Evolutionary conservation across 176 grass and related monocot genomes (phyloP).

Genomic region (Saccharum officinarum): DNA sequence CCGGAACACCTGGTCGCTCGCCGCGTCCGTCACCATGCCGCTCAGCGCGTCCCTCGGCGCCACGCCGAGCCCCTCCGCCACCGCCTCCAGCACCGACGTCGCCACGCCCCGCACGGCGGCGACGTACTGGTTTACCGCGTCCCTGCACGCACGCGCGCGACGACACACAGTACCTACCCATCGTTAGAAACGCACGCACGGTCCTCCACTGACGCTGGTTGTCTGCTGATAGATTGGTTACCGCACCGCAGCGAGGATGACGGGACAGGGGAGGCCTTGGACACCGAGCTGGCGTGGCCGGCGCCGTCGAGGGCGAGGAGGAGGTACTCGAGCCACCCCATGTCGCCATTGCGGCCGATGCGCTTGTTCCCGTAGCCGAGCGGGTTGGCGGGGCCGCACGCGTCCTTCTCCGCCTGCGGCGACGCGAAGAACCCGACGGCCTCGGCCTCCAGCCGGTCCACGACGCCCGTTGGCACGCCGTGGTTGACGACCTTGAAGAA

Average conservation of each 20-base stretch:
- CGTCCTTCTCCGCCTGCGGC: conserved; percentile 63
- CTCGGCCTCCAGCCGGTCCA: conserved; percentile 48
- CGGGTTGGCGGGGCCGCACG: conserved; percentile 38
- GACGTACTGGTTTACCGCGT: conserved; percentile 54
- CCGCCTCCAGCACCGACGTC: conserved; percentile 50
- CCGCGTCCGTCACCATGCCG: conserved; percentile 31
- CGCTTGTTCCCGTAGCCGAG: conserved; percentile 72
- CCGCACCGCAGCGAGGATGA: conserved; percentile 25
- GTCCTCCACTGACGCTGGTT: too few species aligned
- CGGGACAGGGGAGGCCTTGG: background rate
- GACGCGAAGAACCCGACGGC: conserved; percentile 64
- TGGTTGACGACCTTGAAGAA: conserved; percentile 74
- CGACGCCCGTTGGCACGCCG: conserved; percentile 31
- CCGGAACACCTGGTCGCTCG: conserved; percentile 69
- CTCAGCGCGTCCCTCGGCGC: conserved; percentile 48
- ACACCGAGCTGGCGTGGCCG: background rate
- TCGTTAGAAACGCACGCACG: background rate
- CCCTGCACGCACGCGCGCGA: conserved; percentile 20
- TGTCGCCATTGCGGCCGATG: conserved; percentile 76
- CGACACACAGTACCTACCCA: background rate
- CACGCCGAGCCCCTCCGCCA: conserved; percentile 65
- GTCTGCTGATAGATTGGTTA: background rate
- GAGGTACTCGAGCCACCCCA: conserved; percentile 91
- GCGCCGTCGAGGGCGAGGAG: conserved; percentile 54
- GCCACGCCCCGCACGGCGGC: conserved; percentile 45